Evolutionary conservation across 2,329 filamentous ascomycete species (phyloP).

Genomic region (Alternaria triticimaculans): DNA sequence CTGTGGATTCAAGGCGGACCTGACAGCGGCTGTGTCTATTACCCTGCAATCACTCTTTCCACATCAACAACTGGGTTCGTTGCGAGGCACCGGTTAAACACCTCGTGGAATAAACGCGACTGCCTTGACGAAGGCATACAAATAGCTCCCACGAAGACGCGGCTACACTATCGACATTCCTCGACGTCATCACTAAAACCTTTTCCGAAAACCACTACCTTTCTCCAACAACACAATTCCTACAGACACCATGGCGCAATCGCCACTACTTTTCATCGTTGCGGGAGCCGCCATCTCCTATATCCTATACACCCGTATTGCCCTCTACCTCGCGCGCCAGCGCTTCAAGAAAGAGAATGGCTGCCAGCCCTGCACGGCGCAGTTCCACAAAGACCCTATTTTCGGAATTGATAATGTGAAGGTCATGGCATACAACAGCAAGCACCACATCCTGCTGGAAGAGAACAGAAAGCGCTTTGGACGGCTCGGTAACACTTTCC

Average conservation of each 20-base stretch:
- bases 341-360: constrained; percentile 52
- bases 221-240: neutral
- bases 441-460: constrained; percentile 29
- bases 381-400: constrained; percentile 62
- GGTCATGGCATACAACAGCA: constrained; percentile 49
- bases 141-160: neutral
- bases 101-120: neutral
- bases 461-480: constrained; percentile 34
- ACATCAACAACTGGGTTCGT: neutral
- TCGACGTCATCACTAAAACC: neutral
- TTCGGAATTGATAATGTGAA: constrained; percentile 60
- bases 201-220: neutral
- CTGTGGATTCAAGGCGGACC: neutral
- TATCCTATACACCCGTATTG: constrained; percentile 42
- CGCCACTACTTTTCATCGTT: constrained; percentile 37
- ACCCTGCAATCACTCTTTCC: neutral
- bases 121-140: neutral
- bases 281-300: constrained; percentile 44
- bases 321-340: constrained; percentile 46
- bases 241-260: constrained; percentile 27
- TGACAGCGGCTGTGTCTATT: neutral
- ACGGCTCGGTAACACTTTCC: constrained; percentile 51
- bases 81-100: neutral
- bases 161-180: neutral
- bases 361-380: constrained; percentile 55